These are phyloP conservation scores for Bretschneidera sinensis DNA, from an alignment of 345 rosid genomes.

Conservation along the genomic window DNA sequence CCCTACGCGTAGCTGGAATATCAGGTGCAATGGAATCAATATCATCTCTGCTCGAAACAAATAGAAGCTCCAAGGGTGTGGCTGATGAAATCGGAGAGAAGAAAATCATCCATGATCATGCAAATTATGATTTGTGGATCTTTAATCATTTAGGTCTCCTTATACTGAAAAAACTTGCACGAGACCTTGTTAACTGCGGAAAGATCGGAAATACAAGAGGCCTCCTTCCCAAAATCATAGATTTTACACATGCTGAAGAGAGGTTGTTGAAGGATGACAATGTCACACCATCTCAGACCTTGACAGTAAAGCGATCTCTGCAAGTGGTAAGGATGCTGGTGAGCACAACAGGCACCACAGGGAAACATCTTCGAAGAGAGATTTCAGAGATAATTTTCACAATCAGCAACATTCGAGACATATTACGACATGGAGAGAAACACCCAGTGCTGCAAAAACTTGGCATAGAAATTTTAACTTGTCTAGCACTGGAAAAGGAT, in stretches of 20 bases:
- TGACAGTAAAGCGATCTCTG: slow-evolving; percentile 65
- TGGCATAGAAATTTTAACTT: slow-evolving; percentile 66
- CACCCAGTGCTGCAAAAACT: slow-evolving; percentile 67
- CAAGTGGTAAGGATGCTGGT: slow-evolving; percentile 84
- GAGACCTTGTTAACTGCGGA: slow-evolving; percentile 84
- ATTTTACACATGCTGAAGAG: slow-evolving; percentile 62
- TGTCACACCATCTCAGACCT: slow-evolving; percentile 45
- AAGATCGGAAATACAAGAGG: slow-evolving; percentile 91
- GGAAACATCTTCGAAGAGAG: slow-evolving; percentile 65
- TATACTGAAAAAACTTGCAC: slow-evolving; percentile 72
- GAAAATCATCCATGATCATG: slow-evolving; percentile 33
- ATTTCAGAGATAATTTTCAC: slow-evolving; percentile 89
- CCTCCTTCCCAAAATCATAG: slow-evolving; percentile 75
- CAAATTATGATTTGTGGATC: slow-evolving; percentile 53
- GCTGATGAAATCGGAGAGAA: slow-evolving; percentile 78
- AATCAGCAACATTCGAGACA: slow-evolving; percentile 74
- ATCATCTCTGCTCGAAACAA: slow-evolving; percentile 69
- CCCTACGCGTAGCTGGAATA: slow-evolving; percentile 73
- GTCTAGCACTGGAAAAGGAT: slow-evolving; percentile 65
- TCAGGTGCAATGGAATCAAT: slow-evolving; percentile 94
- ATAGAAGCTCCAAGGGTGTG: slow-evolving; percentile 35
- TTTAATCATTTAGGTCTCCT: slow-evolving; percentile 79
- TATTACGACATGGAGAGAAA: slow-evolving; percentile 58
- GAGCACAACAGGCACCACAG: slow-evolving; percentile 69
- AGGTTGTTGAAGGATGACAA: slow-evolving; percentile 41